Percentiles rank a stretch among this genome's conserved stretches.
Conservation (phyloP, 108 stramenopile species). For the Chaetoceros tenuissimus region DNA sequence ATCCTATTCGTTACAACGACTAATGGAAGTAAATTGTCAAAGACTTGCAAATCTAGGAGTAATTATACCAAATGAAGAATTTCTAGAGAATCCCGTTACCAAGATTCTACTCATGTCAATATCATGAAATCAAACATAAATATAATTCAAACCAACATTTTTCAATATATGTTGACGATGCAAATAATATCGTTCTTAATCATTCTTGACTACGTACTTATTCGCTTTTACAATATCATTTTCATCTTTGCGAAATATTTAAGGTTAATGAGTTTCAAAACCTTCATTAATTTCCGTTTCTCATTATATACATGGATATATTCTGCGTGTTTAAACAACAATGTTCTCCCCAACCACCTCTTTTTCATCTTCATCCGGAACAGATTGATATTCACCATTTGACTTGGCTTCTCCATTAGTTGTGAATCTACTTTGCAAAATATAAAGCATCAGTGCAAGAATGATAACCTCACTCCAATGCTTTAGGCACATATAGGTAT, state of each 20-base stretch:
- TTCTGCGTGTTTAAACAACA: neutral
- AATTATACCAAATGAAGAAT: neutral
- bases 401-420: neutral
- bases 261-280: no score
- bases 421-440: conserved; percentile 79
- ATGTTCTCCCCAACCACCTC: neutral
- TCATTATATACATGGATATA: no score
- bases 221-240: no score
- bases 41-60: neutral
- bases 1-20: conserved; percentile 27
- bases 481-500: conserved; percentile 81
- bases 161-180: no score
- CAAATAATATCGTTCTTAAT: no score
- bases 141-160: no score
- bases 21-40: conserved; percentile 15
- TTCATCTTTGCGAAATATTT: no score
- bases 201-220: no score
- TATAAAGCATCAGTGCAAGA: conserved; percentile 86
- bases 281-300: no score
- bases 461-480: conserved; percentile 83
- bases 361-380: conserved; percentile 10
- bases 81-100: neutral
- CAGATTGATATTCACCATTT: conserved; percentile 6
- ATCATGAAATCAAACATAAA: no score
- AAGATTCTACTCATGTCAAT: neutral